Base-by-base conservation (phyloP, 768 basidiomycete species). In the Myochromella boudieri region DNA sequence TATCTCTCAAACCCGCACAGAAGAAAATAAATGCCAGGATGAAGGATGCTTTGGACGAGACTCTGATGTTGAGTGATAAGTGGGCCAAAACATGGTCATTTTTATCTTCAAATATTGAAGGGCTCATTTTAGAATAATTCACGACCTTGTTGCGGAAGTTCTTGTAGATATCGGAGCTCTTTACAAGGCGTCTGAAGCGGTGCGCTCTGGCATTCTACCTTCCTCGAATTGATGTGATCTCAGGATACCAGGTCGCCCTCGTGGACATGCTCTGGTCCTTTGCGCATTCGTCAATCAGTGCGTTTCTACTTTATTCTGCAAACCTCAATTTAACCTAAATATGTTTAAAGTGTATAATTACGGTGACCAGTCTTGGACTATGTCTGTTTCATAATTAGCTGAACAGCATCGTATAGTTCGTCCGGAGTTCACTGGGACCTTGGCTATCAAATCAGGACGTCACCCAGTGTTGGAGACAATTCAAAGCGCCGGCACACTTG, bases 221-320 rank as follows among this genome's bases (percentile, higher is more conserved):
- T 9, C 26, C 6, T 25, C 6, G 14, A 5, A 26, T 54, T 24
- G n/a, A 14, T 18, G 48, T 24, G 38, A 40, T n/a, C n/a, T n/a
- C n/a, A 21, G 10, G 2, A 12, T 20, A 17, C 38, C 37, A 93
- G 91, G 77, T 97, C 15, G 91, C 94, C 0, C 69, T 93, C 45
- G 66, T 95, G 1, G 97, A 99, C 60, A 86, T 98, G 75, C 66
- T 98, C 2, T 87, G 87, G 80, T 83, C 90, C 4, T 95, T 94
- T 61, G 85, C 95, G 0, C 85, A 93, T 61, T 68, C 77, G 8
- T 84, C 93, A 3, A 91, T 89, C 39, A 75, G 92, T 93, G 60
- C 58, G 86, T 65, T 14, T 25, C 1, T 34, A 25, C 37, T 5
- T 1, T 37, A 24, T 25, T 32, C 22, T 42, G 33, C 37, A n/a